These are phyloP conservation scores for Backusella tarrabulga DNA, from an alignment of 192 early-diverging fungal species.

Conservation along the genomic window DNA sequence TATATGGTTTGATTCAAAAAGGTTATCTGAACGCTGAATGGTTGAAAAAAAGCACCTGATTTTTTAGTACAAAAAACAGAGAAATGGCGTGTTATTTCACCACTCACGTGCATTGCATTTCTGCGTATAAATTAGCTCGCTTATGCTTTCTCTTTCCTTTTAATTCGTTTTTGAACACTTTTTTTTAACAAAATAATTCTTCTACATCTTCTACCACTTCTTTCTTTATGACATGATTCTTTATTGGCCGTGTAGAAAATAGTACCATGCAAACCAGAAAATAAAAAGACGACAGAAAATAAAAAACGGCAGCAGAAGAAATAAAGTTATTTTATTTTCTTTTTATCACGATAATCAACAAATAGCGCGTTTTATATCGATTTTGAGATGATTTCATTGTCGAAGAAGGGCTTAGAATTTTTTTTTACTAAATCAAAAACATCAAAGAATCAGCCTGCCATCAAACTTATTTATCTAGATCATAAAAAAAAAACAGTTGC, in stretches of 20 bases:
- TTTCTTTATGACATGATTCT: background rate
- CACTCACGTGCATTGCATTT: background rate
- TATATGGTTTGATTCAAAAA: background rate
- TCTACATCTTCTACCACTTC: background rate
- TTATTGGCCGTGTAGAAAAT: background rate
- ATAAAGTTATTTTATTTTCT: background rate
- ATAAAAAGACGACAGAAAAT: background rate
- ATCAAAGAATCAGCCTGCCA: background rate
- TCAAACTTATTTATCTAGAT: background rate
- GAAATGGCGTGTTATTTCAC: background rate
- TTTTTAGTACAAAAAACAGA: background rate
- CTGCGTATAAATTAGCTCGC: background rate
- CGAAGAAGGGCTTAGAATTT: background rate
- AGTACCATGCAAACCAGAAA: background rate
- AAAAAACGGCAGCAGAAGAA: background rate
- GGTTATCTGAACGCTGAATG: background rate
- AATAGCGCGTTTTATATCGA: background rate
- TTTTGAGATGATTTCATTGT: background rate
- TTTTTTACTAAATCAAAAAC: background rate
- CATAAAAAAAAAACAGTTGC: too few relatives aligned
- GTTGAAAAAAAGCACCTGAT: constrained; percentile 1
- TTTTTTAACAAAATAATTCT: background rate
- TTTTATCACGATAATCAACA: background rate
- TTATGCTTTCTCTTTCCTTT: background rate
- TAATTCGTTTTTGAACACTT: background rate